Percentiles rank a stretch among this genome's conserved stretches.
These are phyloP conservation scores for Panellus pusillus DNA, from an alignment of 768 basidiomycete species.

Conservation along the genomic window DNA sequence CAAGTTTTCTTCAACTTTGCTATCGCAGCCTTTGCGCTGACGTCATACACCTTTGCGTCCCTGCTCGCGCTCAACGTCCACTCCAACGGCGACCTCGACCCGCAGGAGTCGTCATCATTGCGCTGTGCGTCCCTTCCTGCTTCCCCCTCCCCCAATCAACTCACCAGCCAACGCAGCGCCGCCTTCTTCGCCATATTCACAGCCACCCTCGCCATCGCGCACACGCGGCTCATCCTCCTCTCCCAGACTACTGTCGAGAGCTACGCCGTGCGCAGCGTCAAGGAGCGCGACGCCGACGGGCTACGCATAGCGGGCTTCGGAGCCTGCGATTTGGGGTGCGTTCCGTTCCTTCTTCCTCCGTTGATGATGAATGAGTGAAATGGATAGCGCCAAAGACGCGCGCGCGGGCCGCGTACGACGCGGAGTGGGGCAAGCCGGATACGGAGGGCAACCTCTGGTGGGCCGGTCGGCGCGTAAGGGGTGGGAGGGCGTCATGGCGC, in stretches of 20 bases:
- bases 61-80: slow-evolving; percentile 54
- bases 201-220: slow-evolving; percentile 50
- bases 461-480: slow-evolving; percentile 60
- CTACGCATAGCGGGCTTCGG: slow-evolving; percentile 48
- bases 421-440: slow-evolving; percentile 76
- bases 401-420: too few species aligned
- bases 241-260: slow-evolving; percentile 84
- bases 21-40: slow-evolving; percentile 59
- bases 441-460: slow-evolving; percentile 89
- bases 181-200: slow-evolving; percentile 78
- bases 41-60: slow-evolving; percentile 62
- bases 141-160: too few species aligned
- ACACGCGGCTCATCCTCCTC: slow-evolving; percentile 57
- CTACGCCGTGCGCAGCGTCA: slow-evolving; percentile 55
- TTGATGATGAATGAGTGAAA: too few species aligned
- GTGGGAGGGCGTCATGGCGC: slow-evolving; percentile 87
- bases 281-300: slow-evolving; percentile 57
- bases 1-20: slow-evolving; percentile 91
- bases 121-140: slow-evolving; percentile 53
- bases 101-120: slow-evolving; percentile 75
- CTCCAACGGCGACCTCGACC: slow-evolving; percentile 44
- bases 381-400: too few species aligned
- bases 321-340: too few species aligned
- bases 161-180: too few species aligned
- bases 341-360: too few species aligned